A percentile compares a stretch with the other conserved stretches of the same genome.
These are phyloP conservation scores for Cryphonectria radicalis DNA, from an alignment of 2,329 filamentous ascomycete species.

Conservation along the genomic window DNA sequence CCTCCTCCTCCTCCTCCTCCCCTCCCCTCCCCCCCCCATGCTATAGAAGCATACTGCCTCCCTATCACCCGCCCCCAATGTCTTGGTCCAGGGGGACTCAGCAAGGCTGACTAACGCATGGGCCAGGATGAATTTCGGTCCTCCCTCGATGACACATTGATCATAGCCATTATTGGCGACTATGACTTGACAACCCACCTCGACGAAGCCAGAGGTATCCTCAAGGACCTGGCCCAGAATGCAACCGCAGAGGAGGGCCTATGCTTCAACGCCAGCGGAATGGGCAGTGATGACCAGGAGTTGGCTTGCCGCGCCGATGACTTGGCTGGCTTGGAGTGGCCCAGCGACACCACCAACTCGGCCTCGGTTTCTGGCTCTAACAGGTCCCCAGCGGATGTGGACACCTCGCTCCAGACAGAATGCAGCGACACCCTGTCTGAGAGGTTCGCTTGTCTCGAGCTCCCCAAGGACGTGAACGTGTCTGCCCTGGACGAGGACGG, in stretches of 20 bases:
- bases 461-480: slow-evolving; percentile 38
- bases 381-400: slow-evolving; percentile 19
- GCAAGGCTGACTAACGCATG: slow-evolving; percentile 15
- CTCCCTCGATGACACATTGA: slow-evolving; percentile 75
- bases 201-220: slow-evolving; percentile 57
- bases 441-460: slow-evolving; percentile 33
- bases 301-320: slow-evolving; percentile 29
- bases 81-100: too few species aligned
- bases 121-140: slow-evolving; percentile 71
- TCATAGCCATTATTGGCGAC: slow-evolving; percentile 77
- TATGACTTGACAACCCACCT: slow-evolving; percentile 65
- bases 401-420: slow-evolving; percentile 26
- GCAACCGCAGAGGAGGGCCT: slow-evolving; percentile 71
- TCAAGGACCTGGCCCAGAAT: slow-evolving; percentile 68
- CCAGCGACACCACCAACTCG: slow-evolving; percentile 16
- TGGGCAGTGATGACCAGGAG: slow-evolving; percentile 48
- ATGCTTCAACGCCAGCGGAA: slow-evolving; percentile 79
- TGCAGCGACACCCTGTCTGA: slow-evolving; percentile 28
- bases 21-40: too few species aligned
- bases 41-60: too few species aligned
- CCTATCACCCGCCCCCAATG: neutral
- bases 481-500: slow-evolving; percentile 57
- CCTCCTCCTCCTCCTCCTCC: neutral
- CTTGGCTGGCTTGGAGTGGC: slow-evolving; percentile 30
- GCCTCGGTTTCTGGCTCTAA: slow-evolving; percentile 21